Conservation (phyloP, 2,329 filamentous ascomycete genomes). For the Alternaria gaisen region DNA sequence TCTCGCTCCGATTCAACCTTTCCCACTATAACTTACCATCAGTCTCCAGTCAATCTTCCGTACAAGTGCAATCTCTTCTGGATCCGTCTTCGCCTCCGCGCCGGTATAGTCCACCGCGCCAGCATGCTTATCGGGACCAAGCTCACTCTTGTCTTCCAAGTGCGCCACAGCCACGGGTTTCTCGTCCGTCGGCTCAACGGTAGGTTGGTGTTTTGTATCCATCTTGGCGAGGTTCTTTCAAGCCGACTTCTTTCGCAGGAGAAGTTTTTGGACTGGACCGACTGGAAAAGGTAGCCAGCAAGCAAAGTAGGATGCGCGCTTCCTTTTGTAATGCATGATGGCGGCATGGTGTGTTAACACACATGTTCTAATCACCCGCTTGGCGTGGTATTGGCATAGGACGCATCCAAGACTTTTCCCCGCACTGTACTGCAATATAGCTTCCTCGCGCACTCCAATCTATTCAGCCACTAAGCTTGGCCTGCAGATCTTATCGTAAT, state of each 20-base stretch:
- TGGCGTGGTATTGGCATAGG: slow-evolving; percentile 26
- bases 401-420: slow-evolving; percentile 33
- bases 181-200: slow-evolving; percentile 23
- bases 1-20: not conserved
- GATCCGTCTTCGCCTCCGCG: slow-evolving; percentile 44
- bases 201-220: slow-evolving; percentile 17
- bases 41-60: slow-evolving; percentile 45
- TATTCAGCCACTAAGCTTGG: slow-evolving; percentile 16
- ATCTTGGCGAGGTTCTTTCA: not conserved
- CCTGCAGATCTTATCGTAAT: slow-evolving; percentile 18
- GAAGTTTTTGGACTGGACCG: no score
- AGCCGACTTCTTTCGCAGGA: not conserved
- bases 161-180: slow-evolving; percentile 19
- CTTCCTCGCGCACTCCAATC: not conserved
- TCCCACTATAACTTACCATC: slow-evolving; percentile 28
- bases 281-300: not conserved
- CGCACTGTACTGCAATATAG: slow-evolving; percentile 27
- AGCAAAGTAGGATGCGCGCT: not conserved
- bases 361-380: slow-evolving; percentile 2
- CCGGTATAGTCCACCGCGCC: slow-evolving; percentile 39
- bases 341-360: slow-evolving; percentile 1
- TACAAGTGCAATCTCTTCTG: slow-evolving; percentile 44
- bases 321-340: slow-evolving; percentile 15
- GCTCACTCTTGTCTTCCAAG: slow-evolving; percentile 32
- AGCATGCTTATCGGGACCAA: slow-evolving; percentile 27